Evolutionary conservation across 768 basidiomycete genomes (phyloP).

Genomic region (Pisolithus tinctorius): DNA sequence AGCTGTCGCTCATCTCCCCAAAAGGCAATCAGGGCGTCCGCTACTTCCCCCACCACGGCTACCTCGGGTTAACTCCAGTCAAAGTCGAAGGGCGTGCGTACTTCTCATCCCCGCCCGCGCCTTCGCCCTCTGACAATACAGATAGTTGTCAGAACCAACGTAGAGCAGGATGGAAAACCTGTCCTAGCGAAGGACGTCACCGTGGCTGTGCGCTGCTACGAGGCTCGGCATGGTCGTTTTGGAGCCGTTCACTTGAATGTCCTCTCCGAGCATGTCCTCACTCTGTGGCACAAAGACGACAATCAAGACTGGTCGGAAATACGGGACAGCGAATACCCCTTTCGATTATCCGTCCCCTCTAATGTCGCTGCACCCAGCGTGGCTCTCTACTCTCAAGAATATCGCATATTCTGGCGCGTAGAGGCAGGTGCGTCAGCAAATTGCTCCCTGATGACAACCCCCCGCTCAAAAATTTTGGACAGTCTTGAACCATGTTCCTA

Average conservation of each 20-base stretch:
- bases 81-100: constrained; percentile 67
- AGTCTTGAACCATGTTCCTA: constrained; percentile 66
- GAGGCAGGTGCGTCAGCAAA: constrained; percentile 60
- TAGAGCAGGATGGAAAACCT: constrained; percentile 64
- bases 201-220: constrained; percentile 79
- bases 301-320: constrained; percentile 52
- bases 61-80: constrained; percentile 75
- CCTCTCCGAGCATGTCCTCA: constrained; percentile 59
- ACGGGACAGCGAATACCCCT: constrained; percentile 62
- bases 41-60: constrained; percentile 71
- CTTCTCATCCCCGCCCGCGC: constrained; percentile 2
- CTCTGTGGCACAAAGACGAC: constrained; percentile 64
- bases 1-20: constrained; percentile 56
- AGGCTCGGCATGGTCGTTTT: constrained; percentile 60
- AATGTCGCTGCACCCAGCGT: constrained; percentile 61
- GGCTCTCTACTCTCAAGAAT: constrained; percentile 62
- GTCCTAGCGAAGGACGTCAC: constrained; percentile 61
- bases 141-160: constrained; percentile 60
- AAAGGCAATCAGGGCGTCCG: constrained; percentile 66
- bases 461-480: neutral
- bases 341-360: constrained; percentile 62
- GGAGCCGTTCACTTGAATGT: constrained; percentile 53
- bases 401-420: constrained; percentile 75
- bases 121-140: constrained; percentile 4
- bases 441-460: neutral